These are phyloP conservation scores for Albizia julibrissin DNA, from an alignment of 306 rosid species.

Conservation along the genomic window DNA sequence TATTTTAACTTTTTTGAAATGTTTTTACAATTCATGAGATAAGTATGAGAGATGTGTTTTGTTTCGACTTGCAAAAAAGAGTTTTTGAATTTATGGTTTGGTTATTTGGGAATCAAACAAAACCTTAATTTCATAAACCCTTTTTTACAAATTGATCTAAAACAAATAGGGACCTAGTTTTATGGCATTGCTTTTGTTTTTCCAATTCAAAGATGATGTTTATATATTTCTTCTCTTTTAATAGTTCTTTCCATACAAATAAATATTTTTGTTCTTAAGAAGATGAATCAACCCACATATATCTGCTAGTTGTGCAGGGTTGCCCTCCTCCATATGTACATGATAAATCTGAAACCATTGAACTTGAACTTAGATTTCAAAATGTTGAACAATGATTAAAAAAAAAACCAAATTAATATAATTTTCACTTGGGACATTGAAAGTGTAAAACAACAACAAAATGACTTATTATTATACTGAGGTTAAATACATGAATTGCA, in stretches of 20 bases:
- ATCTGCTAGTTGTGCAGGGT: neutral
- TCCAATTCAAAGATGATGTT: neutral
- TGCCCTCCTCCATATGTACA: neutral
- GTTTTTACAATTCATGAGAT: too few relatives aligned
- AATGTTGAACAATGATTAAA: neutral
- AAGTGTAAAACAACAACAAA: neutral
- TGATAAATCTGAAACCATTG: neutral
- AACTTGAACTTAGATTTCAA: neutral
- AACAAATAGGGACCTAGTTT: neutral
- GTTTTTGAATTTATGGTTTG: too few relatives aligned
- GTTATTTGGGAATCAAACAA: too few relatives aligned
- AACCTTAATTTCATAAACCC: too few relatives aligned
- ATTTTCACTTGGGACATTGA: neutral
- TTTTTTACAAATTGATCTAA: too few relatives aligned
- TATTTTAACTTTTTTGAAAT: too few relatives aligned
- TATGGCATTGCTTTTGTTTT: neutral
- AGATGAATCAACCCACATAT: neutral
- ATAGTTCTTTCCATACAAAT: neutral
- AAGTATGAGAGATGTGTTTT: too few relatives aligned
- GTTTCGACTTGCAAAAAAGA: rapidly evolving
- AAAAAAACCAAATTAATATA: neutral
- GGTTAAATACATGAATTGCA: too few relatives aligned
- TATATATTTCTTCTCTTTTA: neutral
- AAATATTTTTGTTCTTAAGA: neutral
- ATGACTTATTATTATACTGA: too few relatives aligned